These are phyloP conservation scores for Acanthamoeba castellanii DNA, from an alignment of 208 protist species.

Conservation along the genomic window DNA sequence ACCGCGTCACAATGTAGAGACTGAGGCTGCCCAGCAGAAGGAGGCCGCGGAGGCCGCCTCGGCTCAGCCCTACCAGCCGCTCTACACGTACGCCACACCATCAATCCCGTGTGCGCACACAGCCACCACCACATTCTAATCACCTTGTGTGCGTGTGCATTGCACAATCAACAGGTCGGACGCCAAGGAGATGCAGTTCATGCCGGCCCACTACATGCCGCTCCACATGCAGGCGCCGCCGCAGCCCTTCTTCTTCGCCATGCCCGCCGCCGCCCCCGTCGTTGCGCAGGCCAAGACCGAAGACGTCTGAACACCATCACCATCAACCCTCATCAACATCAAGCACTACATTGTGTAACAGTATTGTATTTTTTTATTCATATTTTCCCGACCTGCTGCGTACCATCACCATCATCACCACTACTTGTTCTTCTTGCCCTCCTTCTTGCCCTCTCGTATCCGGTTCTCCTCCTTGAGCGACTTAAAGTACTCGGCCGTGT, in stretches of 20 bases:
- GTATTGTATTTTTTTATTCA: no score
- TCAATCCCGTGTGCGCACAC: no score
- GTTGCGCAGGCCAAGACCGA: background rate
- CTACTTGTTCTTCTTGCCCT: background rate
- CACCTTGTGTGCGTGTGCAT: background rate
- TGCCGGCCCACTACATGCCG: slow-evolving; percentile 4
- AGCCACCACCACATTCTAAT: background rate
- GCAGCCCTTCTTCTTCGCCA: slow-evolving; percentile 6
- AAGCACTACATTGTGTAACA: no score
- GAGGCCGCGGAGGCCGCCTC: no score
- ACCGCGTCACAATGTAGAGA: no score
- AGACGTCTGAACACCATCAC: no score
- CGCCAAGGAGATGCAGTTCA: background rate
- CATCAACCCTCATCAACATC: no score
- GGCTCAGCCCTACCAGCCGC: no score
- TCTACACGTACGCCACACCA: no score
- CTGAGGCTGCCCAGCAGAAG: no score
- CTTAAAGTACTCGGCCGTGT: slow-evolving; percentile 45
- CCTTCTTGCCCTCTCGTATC: slow-evolving; percentile 14
- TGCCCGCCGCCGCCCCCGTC: background rate
- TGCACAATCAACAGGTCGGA: background rate
- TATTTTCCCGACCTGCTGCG: no score
- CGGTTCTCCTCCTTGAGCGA: slow-evolving; percentile 1
- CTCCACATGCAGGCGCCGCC: background rate
- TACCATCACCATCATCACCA: no score